These are phyloP conservation scores for Citrullus mucosospermus DNA, from an alignment of 306 rosid genomes.

Conservation along the genomic window DNA sequence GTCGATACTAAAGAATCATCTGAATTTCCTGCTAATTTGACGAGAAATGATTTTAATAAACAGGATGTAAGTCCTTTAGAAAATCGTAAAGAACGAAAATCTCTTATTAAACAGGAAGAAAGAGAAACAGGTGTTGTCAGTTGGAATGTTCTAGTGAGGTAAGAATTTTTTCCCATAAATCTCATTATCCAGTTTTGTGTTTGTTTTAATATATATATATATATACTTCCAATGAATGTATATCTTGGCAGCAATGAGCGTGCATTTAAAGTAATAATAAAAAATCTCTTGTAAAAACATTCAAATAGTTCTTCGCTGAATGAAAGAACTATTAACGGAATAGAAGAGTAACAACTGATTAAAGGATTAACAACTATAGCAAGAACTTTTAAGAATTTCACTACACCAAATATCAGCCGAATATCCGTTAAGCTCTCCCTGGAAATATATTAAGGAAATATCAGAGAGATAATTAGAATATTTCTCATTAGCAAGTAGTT, in stretches of 20 bases:
- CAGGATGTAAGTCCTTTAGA: constrained; percentile 23
- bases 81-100: constrained; percentile 44
- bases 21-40: constrained; percentile 26
- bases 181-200: not conserved
- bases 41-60: constrained; percentile 18
- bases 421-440: not conserved
- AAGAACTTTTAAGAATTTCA: not conserved
- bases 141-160: constrained; percentile 67
- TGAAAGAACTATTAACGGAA: not conserved
- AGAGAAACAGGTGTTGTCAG: constrained; percentile 78
- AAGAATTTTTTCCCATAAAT: not conserved
- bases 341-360: not conserved
- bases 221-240: not conserved
- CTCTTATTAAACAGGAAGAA: constrained; percentile 72
- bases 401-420: not conserved
- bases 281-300: not conserved
- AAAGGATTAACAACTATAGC: not conserved
- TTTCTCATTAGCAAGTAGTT: not conserved
- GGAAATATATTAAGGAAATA: not conserved
- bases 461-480: not conserved
- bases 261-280: not conserved
- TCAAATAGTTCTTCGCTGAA: not conserved
- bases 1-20: constrained; percentile 14
- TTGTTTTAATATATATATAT: not conserved
- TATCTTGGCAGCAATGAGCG: not conserved